A percentile compares a stretch with the other conserved stretches of the same genome.
Evolutionary conservation across 169 alveolate species (phyloP).

Genomic region (Plasmodium inui): DNA sequence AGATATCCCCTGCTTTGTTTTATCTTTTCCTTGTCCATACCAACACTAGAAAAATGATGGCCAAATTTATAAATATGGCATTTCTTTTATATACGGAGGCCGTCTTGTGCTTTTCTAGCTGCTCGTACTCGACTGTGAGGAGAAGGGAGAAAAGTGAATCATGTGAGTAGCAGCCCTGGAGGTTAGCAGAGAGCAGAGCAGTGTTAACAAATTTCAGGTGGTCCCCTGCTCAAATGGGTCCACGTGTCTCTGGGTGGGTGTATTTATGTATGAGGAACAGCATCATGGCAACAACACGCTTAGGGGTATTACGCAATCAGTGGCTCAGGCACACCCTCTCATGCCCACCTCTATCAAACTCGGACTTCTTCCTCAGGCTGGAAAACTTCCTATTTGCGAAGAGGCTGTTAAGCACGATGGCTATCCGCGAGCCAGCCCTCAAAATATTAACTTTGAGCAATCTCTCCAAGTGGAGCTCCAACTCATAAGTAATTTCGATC

Average conservation of each 20-base stretch:
- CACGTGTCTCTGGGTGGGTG: too few relatives aligned
- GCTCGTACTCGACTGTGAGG: constrained; percentile 11
- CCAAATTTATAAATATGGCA: constrained; percentile 36
- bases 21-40: constrained; percentile 1
- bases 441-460: constrained; percentile 82
- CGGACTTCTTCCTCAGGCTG: constrained; percentile 43
- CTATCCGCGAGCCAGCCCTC: constrained; percentile 89
- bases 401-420: constrained; percentile 85
- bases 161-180: neutral
- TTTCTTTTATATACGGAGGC: constrained; percentile 32
- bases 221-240: neutral
- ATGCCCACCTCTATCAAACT: constrained; percentile 36
- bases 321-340: neutral
- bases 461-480: constrained; percentile 75
- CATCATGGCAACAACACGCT: neutral
- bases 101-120: neutral
- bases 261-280: neutral
- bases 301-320: neutral
- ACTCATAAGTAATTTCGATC: constrained; percentile 78
- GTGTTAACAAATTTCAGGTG: neutral
- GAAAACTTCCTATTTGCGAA: constrained; percentile 78
- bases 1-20: neutral
- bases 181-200: neutral
- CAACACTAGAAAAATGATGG: constrained; percentile 32
- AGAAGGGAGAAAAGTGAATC: neutral